Evolutionary conservation across 148 eudicot species (phyloP).

Genomic region (Vaccinium corymbosum): DNA sequence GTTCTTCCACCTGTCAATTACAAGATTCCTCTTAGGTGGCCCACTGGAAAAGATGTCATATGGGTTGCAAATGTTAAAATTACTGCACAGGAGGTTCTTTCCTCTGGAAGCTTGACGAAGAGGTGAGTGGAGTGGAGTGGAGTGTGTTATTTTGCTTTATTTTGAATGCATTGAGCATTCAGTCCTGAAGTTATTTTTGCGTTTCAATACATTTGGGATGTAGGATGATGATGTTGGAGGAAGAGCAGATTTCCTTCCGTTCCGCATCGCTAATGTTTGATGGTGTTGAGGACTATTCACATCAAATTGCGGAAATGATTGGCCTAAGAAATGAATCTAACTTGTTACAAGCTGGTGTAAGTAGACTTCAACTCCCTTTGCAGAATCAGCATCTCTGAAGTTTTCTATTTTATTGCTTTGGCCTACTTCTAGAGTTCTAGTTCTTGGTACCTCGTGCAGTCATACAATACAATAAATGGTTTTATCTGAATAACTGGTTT

Average conservation of each 20-base stretch:
- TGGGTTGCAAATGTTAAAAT: slow-evolving; percentile 94
- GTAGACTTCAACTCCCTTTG: slow-evolving; percentile 19
- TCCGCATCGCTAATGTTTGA: slow-evolving; percentile 75
- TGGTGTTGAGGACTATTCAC: slow-evolving; percentile 92
- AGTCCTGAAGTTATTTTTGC: slow-evolving; percentile 10
- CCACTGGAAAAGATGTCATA: slow-evolving; percentile 92
- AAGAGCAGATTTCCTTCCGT: slow-evolving; percentile 91
- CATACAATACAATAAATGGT: background rate
- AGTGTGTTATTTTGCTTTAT: slow-evolving; percentile 12
- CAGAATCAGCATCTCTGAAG: background rate
- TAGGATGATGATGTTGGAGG: slow-evolving; percentile 99
- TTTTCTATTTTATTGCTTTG: slow-evolving; percentile 10
- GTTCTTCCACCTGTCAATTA: slow-evolving; percentile 71
- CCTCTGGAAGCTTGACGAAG: slow-evolving; percentile 96
- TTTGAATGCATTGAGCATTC: background rate
- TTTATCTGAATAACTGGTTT: background rate
- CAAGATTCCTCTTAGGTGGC: slow-evolving; percentile 89
- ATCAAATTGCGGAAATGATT: slow-evolving; percentile 98
- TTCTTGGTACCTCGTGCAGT: background rate
- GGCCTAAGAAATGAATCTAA: slow-evolving; percentile 89
- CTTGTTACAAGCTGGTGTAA: slow-evolving; percentile 88
- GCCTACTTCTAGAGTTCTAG: background rate
- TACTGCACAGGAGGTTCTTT: slow-evolving; percentile 91
- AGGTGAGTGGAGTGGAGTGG: slow-evolving; percentile 46
- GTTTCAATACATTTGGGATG: slow-evolving; percentile 15